phyloP scores from a whole-genome alignment of 768 basidiomycete species.

The Tricholoma saponaceum region DNA sequence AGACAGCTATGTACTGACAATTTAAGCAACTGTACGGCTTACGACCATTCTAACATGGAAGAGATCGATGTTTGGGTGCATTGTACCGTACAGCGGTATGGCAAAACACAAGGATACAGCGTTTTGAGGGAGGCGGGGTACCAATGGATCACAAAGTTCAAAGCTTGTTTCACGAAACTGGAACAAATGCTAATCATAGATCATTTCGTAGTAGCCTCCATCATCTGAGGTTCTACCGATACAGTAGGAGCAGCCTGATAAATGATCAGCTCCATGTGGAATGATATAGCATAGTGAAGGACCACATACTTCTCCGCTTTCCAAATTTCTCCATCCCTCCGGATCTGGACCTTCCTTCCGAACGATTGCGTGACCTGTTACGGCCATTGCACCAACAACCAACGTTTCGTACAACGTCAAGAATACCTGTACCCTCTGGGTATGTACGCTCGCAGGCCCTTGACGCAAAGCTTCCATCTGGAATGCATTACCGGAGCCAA shows the following conservation, averaged over 20 bases:
- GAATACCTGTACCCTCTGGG: conserved; percentile 26
- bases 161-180: neutral
- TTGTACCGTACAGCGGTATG: neutral
- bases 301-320: conserved; percentile 8
- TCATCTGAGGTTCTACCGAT: neutral
- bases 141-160: neutral
- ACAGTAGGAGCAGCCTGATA: neutral
- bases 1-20: neutral
- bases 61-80: neutral
- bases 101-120: neutral
- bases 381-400: conserved; percentile 21
- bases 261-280: neutral
- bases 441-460: conserved; percentile 23
- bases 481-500: conserved; percentile 16
- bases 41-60: neutral
- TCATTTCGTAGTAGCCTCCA: neutral
- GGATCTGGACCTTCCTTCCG: conserved; percentile 26
- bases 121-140: too few relatives aligned
- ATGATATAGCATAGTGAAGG: neutral
- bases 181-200: neutral
- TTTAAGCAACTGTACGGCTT: neutral
- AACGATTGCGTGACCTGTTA: conserved; percentile 26
- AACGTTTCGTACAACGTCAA: conserved; percentile 22
- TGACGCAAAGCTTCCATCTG: conserved; percentile 16
- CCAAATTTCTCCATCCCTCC: conserved; percentile 23